Evolutionary conservation across 2,329 filamentous ascomycete genomes (phyloP).

Genomic region (Aureobasidium musti): DNA sequence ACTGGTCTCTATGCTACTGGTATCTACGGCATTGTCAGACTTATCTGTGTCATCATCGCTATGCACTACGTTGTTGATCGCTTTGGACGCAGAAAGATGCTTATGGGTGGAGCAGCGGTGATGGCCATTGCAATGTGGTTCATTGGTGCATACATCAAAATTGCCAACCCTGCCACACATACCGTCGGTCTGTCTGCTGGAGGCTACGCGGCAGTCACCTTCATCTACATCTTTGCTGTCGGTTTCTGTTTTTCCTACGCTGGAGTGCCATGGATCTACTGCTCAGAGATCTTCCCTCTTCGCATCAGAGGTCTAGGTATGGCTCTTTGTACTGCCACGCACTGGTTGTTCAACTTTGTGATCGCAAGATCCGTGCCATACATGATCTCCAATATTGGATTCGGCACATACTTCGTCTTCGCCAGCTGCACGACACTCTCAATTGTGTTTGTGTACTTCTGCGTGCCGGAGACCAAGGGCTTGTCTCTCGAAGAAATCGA

Average conservation of each 20-base stretch:
- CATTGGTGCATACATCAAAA: constrained; percentile 43
- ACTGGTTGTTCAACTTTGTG: constrained; percentile 44
- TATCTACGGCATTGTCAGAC: constrained; percentile 45
- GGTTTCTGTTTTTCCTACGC: constrained; percentile 47
- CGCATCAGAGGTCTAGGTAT: constrained; percentile 45
- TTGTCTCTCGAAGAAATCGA: constrained; percentile 46
- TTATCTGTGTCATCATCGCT: constrained; percentile 41
- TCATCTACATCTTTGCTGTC: constrained; percentile 47
- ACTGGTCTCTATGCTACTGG: constrained; percentile 41
- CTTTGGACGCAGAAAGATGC: constrained; percentile 44
- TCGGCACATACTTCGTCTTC: constrained; percentile 48
- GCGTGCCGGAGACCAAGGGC: constrained; percentile 46
- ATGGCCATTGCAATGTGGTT: constrained; percentile 45
- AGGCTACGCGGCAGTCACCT: constrained; percentile 45
- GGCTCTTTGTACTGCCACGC: constrained; percentile 43
- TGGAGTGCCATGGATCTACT: constrained; percentile 49
- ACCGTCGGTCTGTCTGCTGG: constrained; percentile 38
- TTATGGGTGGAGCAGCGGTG: constrained; percentile 43
- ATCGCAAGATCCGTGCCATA: constrained; percentile 46
- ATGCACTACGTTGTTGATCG: constrained; percentile 45
- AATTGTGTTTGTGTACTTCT: constrained; percentile 46
- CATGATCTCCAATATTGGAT: constrained; percentile 47
- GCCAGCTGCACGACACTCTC: constrained; percentile 44
- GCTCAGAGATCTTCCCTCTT: constrained; percentile 48
- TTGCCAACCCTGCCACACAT: constrained; percentile 39